Conservation (phyloP, 495 filamentous ascomycete species). For the Aspergillus homomorphus region DNA sequence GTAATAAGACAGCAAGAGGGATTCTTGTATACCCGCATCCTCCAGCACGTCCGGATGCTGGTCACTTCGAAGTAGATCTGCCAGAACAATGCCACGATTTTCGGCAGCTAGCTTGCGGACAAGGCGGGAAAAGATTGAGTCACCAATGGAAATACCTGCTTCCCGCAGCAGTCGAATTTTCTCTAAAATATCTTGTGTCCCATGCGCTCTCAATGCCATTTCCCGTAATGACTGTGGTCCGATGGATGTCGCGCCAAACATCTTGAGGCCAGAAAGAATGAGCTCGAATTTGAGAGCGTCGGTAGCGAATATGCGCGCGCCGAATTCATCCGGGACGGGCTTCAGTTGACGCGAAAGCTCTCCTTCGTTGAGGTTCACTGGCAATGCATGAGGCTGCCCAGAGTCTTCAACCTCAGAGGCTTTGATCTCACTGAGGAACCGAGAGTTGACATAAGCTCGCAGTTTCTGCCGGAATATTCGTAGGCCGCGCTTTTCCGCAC, state of each 20-base stretch:
- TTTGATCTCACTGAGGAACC: constrained; percentile 14
- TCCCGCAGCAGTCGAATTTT: constrained; percentile 55
- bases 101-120: constrained; percentile 56
- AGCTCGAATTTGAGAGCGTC: constrained; percentile 61
- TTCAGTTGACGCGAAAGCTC: constrained; percentile 23
- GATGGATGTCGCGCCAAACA: constrained; percentile 62
- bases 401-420: neutral
- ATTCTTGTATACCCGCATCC: constrained; percentile 56
- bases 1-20: constrained; percentile 51
- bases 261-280: constrained; percentile 59
- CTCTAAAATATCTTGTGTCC: constrained; percentile 47
- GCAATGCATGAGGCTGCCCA: neutral
- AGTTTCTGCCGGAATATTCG: constrained; percentile 23
- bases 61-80: constrained; percentile 61
- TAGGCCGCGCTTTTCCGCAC: constrained; percentile 34
- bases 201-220: constrained; percentile 59
- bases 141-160: constrained; percentile 55
- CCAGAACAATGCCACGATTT: constrained; percentile 54
- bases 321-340: constrained; percentile 55
- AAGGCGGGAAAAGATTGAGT: constrained; percentile 57
- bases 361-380: neutral
- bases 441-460: constrained; percentile 22
- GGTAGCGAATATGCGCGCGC: constrained; percentile 71
- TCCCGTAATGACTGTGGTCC: constrained; percentile 71
- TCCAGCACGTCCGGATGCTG: constrained; percentile 75